Evolutionary conservation across 2,329 filamentous ascomycete genomes (phyloP), one percentile per base, ranked within the genome.

Genomic region (Chaetomium olivaceum): DNA sequence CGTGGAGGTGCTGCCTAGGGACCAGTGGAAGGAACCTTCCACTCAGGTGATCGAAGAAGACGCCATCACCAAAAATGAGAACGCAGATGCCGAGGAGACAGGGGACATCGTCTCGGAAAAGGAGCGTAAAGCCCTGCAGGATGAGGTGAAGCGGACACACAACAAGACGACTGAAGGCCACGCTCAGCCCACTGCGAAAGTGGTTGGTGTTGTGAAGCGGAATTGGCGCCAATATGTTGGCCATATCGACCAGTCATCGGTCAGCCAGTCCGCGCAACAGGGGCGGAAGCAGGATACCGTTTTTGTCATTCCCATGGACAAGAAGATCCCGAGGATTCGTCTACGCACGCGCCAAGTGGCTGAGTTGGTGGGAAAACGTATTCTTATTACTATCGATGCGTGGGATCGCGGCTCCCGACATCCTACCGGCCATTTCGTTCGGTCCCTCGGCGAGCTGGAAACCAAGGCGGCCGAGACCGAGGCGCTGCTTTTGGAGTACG

Each of bases 221-320:
- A 98, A 98, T 77, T 99, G 95, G 95, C 87, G 95, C 67, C 96
- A 98, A 77, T 98, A 97, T 72, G 95, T 99, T 68, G 95, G 95
- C 2, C 93, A 97, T 75, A 90, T 99, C 64, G 95, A 99, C 75
- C 89, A 90, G 59, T 91, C 91, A 12, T 96, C 93, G 1, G 89
- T 93, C 58, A 89, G 89, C 73, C 87, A 89, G 61, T 86, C 88
- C 3, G 86, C 86, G 1, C 89, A 88, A 67, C 89, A 93, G 71
- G 92, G 92, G 33, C 87, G 93, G 65, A 91, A 91, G 73, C 92
- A 96, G 75, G 93, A 97, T 75, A 96, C 87, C 19, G 93, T 99
- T 16, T 99, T 99, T 78, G 84, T 99, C 21, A 88, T 98, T 58
- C 93, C 95, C 4, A 98, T 99, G 94, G 94, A 99, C 78, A 98